Base-by-base conservation (phyloP, 73 alveolate species). In the Paramecium primaurelia region DNA sequence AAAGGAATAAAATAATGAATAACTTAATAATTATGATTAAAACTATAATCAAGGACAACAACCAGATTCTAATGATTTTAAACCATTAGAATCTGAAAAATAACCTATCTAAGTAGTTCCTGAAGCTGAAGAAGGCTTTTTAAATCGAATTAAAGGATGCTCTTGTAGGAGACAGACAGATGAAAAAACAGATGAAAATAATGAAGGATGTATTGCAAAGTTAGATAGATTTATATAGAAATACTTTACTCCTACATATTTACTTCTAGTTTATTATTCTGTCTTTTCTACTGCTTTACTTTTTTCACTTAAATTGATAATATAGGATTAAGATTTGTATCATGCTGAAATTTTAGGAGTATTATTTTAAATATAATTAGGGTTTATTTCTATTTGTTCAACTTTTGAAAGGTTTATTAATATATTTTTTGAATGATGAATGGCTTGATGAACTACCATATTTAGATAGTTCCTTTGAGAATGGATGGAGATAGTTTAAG, bases 361-460 rank as follows among this genome's bases (percentile, higher is more conserved):
- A 64, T 28, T 64, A 22, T 64, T 64, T 28, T 2, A 64, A 2
- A 6, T 64, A 6, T 28, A n/a, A 54, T 64, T 64, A 64, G 84
- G 84, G 84, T 5, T 11, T 64, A 12, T 64, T 64, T 64, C 1
- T 34, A 32, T 64, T 64, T 32, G 47, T 34, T 3, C 22, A 64
- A 64, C 10, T 64, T 8, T 64, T 34, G 30, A 64, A 64, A 16
- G 84, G 51, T 0, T 64, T 64, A 10, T 14, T 64, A 2, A 64
- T 64, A 4, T 64, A 64, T 34, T 64, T 64, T 64, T 12, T 64
- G 30, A 32, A 40, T 9, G 91, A 80, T 20, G 91, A 80, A 80
- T 80, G 91, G 91, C 58, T 20, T 9, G 91, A 80, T 80, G 91
- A 80, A 49, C 22, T 80, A 9, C 77, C 71, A 16, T 80, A 80